Evolutionary conservation across 2,329 filamentous ascomycete species (phyloP), one percentile per base, ranked within the genome.

Genomic region (Aspergillus persii): DNA sequence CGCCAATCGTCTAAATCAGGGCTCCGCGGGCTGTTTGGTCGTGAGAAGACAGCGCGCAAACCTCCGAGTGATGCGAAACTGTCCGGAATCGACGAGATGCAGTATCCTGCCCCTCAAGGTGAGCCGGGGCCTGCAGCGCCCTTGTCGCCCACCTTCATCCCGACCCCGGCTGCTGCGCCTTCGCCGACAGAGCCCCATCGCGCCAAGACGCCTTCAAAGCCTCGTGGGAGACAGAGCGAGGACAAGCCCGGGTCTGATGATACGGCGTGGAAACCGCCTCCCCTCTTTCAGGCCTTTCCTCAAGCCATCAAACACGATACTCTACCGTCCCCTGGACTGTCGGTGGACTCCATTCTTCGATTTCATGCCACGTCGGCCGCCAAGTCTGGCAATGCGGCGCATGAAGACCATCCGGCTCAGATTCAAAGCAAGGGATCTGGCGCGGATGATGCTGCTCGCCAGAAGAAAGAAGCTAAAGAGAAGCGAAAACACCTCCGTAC

Each of bases 231-330:
- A 53, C 58, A 64, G 2, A 52, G 53, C 4, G 74, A 71, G 9
- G 61, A 68, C 30, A 67, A 71, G 44, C 52, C 62, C 1, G 47
- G 63, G 2, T 63, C 63, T 8, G 63, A 65, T 56, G 66, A 72
- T 67, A 58, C 69, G 67, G 66, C 66, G 11, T 91, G 87, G 87
- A 83, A 85, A 57, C 84, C 88, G 15, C 90, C 91, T 6, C 90
- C 92, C 2, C 78, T 97, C 11, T 96, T 93, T 73, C 90, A 96
- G 72, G 92, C 91, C 11, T 96, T 92, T 71, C 89, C 91, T 0
- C 92, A 96, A 74, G 87, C 91, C 2, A 83, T 91, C 65, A 92
- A 90, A 69, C 86, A 95, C 72, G 87, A 86, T 9, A 86, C 84
- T 15, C 79, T 96, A 3, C 84, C 87, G 29, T 84, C 89, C 15